These are phyloP conservation scores for Blastomyces silverae DNA, from an alignment of 2,329 filamentous ascomycete genomes.

Conservation along the genomic window DNA sequence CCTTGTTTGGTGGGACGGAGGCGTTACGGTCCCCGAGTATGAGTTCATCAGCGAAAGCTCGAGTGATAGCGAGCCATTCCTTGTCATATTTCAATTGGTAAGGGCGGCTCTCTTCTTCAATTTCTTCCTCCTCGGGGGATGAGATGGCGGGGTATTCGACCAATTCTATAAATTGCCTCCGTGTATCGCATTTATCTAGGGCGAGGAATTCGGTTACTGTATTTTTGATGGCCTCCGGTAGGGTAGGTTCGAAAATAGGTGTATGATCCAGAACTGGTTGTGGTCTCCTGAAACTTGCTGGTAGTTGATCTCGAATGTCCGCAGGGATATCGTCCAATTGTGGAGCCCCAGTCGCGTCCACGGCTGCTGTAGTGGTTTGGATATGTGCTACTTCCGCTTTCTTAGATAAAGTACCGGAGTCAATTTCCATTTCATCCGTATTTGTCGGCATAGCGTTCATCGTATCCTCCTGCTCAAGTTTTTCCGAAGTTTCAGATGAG, in stretches of 20 bases:
- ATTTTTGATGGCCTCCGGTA: conserved; percentile 69
- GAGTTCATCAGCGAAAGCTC: conserved; percentile 64
- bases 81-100: conserved; percentile 71
- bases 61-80: conserved; percentile 92
- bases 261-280: conserved; percentile 32
- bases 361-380: not conserved
- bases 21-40: conserved; percentile 55
- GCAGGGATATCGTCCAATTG: conserved; percentile 47
- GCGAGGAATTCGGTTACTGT: conserved; percentile 75
- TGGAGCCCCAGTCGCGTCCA: conserved; percentile 16
- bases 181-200: conserved; percentile 78
- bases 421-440: conserved; percentile 5
- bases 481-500: conserved; percentile 17
- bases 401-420: not conserved
- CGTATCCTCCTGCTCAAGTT: not conserved
- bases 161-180: conserved; percentile 66
- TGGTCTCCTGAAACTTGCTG: conserved; percentile 61
- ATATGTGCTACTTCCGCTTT: not conserved
- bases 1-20: conserved; percentile 53
- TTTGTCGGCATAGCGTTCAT: not conserved
- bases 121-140: conserved; percentile 22
- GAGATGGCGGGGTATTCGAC: conserved; percentile 54
- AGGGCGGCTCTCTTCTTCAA: conserved; percentile 36
- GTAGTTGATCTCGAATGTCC: conserved; percentile 64
- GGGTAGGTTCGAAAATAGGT: conserved; percentile 52